Base-by-base conservation (phyloP, 495 filamentous ascomycete genomes). In the Opeltia flavorubescens region DNA sequence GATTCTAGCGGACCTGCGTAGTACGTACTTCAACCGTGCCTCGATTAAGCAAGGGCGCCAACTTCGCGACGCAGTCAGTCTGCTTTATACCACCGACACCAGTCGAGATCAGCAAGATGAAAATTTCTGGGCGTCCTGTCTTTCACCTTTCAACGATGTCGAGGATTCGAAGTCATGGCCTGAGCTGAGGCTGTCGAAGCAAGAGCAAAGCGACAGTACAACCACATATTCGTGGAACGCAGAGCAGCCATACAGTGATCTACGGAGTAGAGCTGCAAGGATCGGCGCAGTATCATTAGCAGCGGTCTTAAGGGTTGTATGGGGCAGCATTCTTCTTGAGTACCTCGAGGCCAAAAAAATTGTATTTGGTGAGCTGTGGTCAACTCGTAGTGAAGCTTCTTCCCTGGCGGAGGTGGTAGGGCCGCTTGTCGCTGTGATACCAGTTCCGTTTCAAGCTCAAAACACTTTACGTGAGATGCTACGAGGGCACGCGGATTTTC, bases 281-380 rank as follows among this genome's bases (percentile, higher is more conserved):
- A 31, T 64, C 13, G 63, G 61, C n/a, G 43, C 63, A 6, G 55
- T 51, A 12, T 66, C 63, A 1, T 50, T 60, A 15, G 56, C 59
- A 11, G 61, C 59, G 1, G 48, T 66, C 8, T 48, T 66, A 28
- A 50, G 59, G 20, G 49, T 58, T 8, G 59, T 57, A 13, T 66
- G 59, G 58, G 56, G 56, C 6, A 57, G 44, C 42, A 50, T 66
- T 2, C 55, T 58, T 1, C 23, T 59, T 3, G 47, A 54, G 35
- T 66, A 66, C 36, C 55, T 66, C 20, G 61, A 59, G 15, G 39
- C 58, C 4, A 56, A 60, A 7, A 54, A 48, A 29, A 53, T 57
- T 1, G 62, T 63, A 2, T 63, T 63, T 26, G 62, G 55, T 25
- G 62, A 66, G 50, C 63, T 61, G 1, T 58, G 59, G 18, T 66